A percentile compares a stretch with the other conserved stretches of the same genome.
Conservation (phyloP, 2,329 filamentous ascomycete species). For the Hymenoscyphus fructigenus region DNA sequence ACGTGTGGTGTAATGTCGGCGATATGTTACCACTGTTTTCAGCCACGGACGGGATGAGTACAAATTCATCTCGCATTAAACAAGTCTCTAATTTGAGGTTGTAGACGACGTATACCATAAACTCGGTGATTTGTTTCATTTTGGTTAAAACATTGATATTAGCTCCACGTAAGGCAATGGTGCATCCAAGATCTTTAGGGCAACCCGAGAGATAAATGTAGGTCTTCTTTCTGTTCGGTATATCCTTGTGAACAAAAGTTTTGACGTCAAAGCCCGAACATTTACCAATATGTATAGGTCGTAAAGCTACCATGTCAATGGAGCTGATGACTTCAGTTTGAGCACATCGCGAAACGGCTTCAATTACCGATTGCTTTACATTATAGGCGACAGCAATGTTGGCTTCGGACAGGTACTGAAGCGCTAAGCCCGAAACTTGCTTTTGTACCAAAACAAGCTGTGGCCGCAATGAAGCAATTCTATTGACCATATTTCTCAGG, state of each 20-base stretch:
- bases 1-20: conserved; percentile 34
- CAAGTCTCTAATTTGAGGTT: conserved; percentile 95
- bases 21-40: conserved; percentile 46
- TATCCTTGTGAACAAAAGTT: conserved; percentile 81
- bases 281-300: conserved; percentile 71
- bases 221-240: conserved; percentile 78
- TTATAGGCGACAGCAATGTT: conserved; percentile 95
- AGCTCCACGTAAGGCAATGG: conserved; percentile 85
- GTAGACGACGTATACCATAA: conserved; percentile 99
- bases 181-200: conserved; percentile 86
- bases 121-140: conserved; percentile 92
- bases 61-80: conserved; percentile 88
- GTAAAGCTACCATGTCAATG: conserved; percentile 83
- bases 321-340: conserved; percentile 92
- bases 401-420: conserved; percentile 83
- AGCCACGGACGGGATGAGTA: conserved; percentile 70
- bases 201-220: conserved; percentile 95
- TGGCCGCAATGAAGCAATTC: conserved; percentile 82
- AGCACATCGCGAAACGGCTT: conserved; percentile 89
- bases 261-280: conserved; percentile 92
- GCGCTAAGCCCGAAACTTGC: conserved; percentile 84
- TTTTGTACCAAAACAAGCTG: conserved; percentile 89
- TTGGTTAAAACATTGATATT: conserved; percentile 68
- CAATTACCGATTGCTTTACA: conserved; percentile 92
- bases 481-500: conserved; percentile 83